Evolutionary conservation across 306 rosid genomes (phyloP), one percentile per base, ranked within the genome.

Genomic region (Vachellia pachyceras): DNA sequence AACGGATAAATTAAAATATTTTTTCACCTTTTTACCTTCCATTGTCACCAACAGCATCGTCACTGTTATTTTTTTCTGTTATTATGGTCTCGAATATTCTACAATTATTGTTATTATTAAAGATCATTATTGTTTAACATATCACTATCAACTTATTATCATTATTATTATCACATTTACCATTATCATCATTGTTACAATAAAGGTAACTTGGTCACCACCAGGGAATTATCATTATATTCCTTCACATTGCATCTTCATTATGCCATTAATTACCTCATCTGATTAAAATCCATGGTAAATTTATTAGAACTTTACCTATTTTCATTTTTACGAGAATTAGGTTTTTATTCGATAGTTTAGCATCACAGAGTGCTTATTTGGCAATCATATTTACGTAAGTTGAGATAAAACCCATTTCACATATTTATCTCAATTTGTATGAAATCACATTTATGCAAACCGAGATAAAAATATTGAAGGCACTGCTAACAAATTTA

Each of bases 91-190:
- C 9, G n/a, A 61, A 60, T 61, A 61, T 61, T 61, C 68, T 40
- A 29, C 41, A 11, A 61, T 61, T 61, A 40, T 40, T 40, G 33
- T 61, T 37, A 3, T 37, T 37, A 60, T 25, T 25, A 61, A 29
- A 61, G 37, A 61, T 61, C 68, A 61, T 61, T 25, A 61, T 61
- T 61, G 68, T 61, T 29, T 61, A 61, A 61, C 68, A 61, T 33
- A 61, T 61, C 68, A 33, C 40, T 61, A 61, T 61, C 68, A 61
- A 61, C 40, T 61, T 61, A 61, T 14, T 10, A 25, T 25, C 67
- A 60, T 60, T 12, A 60, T 60, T 11, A 23, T 58, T 11, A 29
- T 60, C 39, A 61, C 68, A 61, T 61, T 61, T 29, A 61, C 40
- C 68, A 61, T 61, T 3, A 61, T 61, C 29, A 55, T 61, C 29